phyloP scores from a whole-genome alignment of 129 eudicot genomes.

The Pseudognaphalium luteoalbum region DNA sequence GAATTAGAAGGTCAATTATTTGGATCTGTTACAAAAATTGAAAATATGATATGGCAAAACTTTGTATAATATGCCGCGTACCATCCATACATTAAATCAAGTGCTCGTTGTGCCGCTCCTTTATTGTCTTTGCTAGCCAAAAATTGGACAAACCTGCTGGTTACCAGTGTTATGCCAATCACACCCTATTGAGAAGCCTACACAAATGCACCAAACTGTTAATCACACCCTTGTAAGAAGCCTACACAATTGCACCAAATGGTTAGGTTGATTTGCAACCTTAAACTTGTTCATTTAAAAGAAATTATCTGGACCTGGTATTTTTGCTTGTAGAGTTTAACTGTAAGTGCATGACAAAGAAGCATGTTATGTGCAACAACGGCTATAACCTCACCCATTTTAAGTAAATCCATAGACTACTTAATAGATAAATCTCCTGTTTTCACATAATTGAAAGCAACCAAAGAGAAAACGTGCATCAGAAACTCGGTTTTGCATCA shows the following conservation, averaged over 20 bases:
- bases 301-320: slow-evolving; percentile 15
- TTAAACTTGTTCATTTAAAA: no score
- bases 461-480: no score
- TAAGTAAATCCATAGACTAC: no score
- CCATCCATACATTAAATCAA: slow-evolving; percentile 48
- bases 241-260: no score
- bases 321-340: slow-evolving; percentile 25
- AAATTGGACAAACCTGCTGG: slow-evolving; percentile 26
- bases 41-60: not conserved
- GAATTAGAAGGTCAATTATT: not conserved
- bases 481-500: no score
- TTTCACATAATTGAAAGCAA: no score
- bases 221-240: no score
- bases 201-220: not conserved
- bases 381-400: no score
- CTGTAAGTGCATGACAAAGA: slow-evolving; percentile 28
- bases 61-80: slow-evolving; percentile 3
- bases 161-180: slow-evolving; percentile 41
- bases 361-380: slow-evolving; percentile 31
- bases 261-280: not conserved
- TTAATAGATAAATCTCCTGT: no score
- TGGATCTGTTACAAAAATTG: not conserved
- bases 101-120: slow-evolving; percentile 31
- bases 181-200: slow-evolving; percentile 46
- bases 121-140: slow-evolving; percentile 6